Evolutionary conservation across 345 rosid genomes (phyloP), one percentile per base, ranked within the genome.

Genomic region (Ceriops decandra): DNA sequence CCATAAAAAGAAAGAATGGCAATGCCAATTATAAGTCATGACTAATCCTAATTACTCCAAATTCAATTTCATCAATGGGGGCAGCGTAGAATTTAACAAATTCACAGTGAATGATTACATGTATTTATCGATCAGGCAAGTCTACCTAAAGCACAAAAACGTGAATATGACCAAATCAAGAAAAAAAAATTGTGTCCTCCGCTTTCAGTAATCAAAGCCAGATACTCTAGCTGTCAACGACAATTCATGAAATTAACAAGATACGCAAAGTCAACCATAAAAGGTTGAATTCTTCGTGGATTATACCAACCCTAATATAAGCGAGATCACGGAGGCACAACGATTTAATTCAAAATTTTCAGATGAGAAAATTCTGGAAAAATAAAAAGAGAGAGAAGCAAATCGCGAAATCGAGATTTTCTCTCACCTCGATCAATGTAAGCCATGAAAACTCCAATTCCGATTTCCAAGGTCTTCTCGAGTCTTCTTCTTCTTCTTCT

Each of bases 361-460:
- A 22, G 15, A 24, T 10, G 28, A 56, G 21, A 64, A 16, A 17
- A 3, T 28, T 16, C 16, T 15, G 6, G 24, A 30, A 10, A 63
- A 27, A 17, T 2, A 5, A 17, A 28, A 63, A n/a, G 13, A 7
- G 17, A 27, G 9, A 26, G 3, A 10, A 28, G 13, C 16, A 22
- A 20, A 13, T 24, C 9, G 42, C 63, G 17, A 38, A 24, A 38
- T 7, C 31, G n/a, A 4, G 13, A 13, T 11, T 42, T 42, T 5
- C 35, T n/a, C 49, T 32, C 0, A 67, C 76, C 76, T 73, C 76
- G 76, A 13, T 73, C 76, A 13, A 73, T 63, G 63, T 73, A 73
- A 21, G 76, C 76, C 76, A 73, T 54, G 57, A 11, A 61, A 62
- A 52, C 61, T 17, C 57, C 15, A 17, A 42, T 42, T 42, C 49